These are phyloP conservation scores for Amanita muscaria DNA, from an alignment of 768 basidiomycete genomes.

Conservation along the genomic window DNA sequence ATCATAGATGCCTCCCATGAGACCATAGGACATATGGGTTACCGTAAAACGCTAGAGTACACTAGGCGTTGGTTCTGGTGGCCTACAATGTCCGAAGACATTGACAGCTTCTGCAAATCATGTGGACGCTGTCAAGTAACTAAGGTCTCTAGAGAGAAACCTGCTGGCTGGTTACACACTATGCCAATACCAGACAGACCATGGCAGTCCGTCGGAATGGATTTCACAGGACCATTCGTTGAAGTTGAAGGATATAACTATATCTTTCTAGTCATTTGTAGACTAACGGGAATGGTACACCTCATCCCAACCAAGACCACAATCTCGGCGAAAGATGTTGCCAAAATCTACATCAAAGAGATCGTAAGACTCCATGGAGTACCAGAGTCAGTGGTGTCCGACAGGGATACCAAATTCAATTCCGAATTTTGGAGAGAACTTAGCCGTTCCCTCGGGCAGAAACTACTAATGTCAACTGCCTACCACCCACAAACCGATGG, in stretches of 20 bases:
- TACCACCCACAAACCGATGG: constrained; percentile 37
- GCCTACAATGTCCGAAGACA: constrained; percentile 5
- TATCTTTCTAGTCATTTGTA: constrained; percentile 18
- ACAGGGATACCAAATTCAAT: constrained; percentile 27
- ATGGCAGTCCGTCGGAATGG: constrained; percentile 26
- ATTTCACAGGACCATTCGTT: constrained; percentile 28
- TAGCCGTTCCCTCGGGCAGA: constrained; percentile 20
- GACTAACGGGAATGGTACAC: constrained; percentile 19
- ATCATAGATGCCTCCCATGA: background rate
- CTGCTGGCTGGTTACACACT: constrained; percentile 18
- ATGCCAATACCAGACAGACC: constrained; percentile 18
- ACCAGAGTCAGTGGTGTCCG: constrained; percentile 19
- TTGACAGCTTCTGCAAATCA: constrained; percentile 11
- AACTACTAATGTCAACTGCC: constrained; percentile 26
- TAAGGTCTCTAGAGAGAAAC: constrained; percentile 10
- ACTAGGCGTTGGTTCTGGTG: constrained; percentile 18
- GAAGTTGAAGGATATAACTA: constrained; percentile 15
- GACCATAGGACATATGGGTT: background rate
- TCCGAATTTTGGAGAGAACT: no score
- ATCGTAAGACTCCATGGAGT: constrained; percentile 20
- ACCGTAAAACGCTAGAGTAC: constrained; percentile 6
- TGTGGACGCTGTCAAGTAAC: constrained; percentile 15
- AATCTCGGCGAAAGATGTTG: constrained; percentile 14
- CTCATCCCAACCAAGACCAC: constrained; percentile 17
- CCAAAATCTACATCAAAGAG: constrained; percentile 16